Conservation (phyloP, 2,329 filamentous ascomycete species). For the Talaromyces sp. region DNA sequence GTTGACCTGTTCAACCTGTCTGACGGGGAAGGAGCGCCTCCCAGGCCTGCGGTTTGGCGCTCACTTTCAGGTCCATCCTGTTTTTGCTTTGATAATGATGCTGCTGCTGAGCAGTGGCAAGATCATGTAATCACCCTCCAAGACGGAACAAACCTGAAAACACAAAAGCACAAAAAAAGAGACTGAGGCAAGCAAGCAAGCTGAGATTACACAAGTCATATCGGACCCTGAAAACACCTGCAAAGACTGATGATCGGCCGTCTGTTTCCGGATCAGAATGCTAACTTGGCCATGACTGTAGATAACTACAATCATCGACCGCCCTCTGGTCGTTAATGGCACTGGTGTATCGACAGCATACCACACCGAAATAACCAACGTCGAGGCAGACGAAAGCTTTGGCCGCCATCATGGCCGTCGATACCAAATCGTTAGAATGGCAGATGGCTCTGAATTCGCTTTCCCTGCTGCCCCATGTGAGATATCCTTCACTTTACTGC, state of each 20-base stretch:
- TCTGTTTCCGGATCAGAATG: neutral
- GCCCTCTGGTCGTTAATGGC: neutral
- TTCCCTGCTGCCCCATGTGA: slow-evolving; percentile 5
- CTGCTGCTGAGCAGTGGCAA: neutral
- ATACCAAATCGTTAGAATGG: neutral
- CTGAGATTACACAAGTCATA: neutral
- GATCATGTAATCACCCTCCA: neutral
- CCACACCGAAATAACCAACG: neutral
- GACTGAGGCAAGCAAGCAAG: neutral
- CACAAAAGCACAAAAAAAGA: neutral
- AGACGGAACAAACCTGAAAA: too few species aligned
- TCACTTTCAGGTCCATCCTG: neutral
- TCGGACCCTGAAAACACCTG: neutral
- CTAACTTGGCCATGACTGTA: neutral
- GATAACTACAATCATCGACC: neutral
- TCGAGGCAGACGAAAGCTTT: neutral
- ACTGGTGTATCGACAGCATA: neutral
- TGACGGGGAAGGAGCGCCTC: neutral
- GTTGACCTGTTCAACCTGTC: neutral
- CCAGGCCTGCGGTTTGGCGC: too few species aligned
- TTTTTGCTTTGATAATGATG: neutral
- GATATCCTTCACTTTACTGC: neutral
- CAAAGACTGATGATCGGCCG: neutral
- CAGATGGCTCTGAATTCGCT: slow-evolving; percentile 8
- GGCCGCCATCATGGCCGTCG: neutral